Base-by-base conservation (phyloP, 129 eudicot species). In the Chrysanthemum makinoi region DNA sequence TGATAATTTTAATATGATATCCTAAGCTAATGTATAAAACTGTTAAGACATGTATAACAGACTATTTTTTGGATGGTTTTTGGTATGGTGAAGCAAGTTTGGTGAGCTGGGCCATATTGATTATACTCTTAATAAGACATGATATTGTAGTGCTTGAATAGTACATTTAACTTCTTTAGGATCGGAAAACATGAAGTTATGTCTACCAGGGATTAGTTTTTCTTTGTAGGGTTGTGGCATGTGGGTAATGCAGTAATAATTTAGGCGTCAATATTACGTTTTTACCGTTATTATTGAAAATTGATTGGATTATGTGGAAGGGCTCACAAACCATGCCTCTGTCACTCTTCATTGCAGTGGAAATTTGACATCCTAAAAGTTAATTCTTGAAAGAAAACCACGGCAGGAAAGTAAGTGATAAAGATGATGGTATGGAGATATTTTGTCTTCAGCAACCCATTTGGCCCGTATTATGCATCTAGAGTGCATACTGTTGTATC, bases 341-440 rank as follows among this genome's bases (percentile, higher is more conserved):
- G 70, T 33, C 66, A 82, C 61, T 48, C 62, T 77, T 72, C 66
- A 59, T 52, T n/a, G 20, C 65, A 62, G 64, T 75, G 28, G 56
- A 52, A 57, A 76, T 53, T 59, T 59, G 24, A 79, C 39, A 68
- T 65, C 15, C 46, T 62, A 62, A 72, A 20, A 35, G 20, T 9
- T 10, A 13, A 28, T 28, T 22, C 65, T 73, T 75, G 47, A 47
- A 81, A 62, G 39, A 18, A 65, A 35, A 72, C 35, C 67, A 50
- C 73, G 74, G 83, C 68, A 54, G 61, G 35, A 72, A 76, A 33
- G 60, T 39, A 82, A 76, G 17, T 57, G 72, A 63, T 78, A 20
- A 20, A 67, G 75, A 72, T 73, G 66, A 69, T 62, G 83, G 88
- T 88, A 88, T 88, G 95, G 86, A 82, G 64, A 77, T 43, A 56